Percentiles rank a stretch among this genome's conserved stretches.
phyloP scores from a whole-genome alignment of 2,329 filamentous ascomycete genomes.

The Cryphonectria naterciae region DNA sequence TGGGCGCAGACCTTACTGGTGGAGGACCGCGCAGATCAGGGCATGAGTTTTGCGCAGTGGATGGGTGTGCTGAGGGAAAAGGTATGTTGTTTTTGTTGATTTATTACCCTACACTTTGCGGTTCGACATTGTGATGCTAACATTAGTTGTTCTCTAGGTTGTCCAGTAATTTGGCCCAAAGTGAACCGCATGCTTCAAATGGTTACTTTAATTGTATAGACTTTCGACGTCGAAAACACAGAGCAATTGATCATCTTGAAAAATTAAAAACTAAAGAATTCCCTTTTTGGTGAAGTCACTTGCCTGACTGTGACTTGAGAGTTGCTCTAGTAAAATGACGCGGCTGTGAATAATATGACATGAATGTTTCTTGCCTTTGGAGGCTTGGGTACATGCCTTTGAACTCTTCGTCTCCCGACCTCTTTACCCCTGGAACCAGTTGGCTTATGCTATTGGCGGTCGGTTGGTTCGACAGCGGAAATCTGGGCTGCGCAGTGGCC shows the following conservation, averaged over 20 bases:
- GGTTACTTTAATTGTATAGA: conserved; percentile 30
- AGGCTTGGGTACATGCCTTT: neutral
- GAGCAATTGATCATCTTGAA: neutral
- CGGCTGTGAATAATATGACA: neutral
- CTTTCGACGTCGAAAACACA: neutral
- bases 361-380: neutral
- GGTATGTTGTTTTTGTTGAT: conserved; percentile 55
- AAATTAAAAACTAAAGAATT: neutral
- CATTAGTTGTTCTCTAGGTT: conserved; percentile 15
- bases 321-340: neutral
- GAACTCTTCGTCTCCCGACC: no score
- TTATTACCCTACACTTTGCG: neutral
- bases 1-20: conserved; percentile 97
- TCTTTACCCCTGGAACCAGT: neutral
- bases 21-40: conserved; percentile 92
- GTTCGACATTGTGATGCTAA: conserved; percentile 14
- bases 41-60: conserved; percentile 91
- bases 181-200: conserved; percentile 17
- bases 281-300: neutral
- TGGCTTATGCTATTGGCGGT: neutral
- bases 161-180: conserved; percentile 27
- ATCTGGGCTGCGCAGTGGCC: neutral
- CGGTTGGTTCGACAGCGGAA: neutral
- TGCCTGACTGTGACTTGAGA: neutral
- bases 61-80: conserved; percentile 92